Percentiles rank a stretch among this genome's conserved stretches.
Evolutionary conservation across 176 grass and related monocot genomes (phyloP).

Genomic region (Pontederia paniculata): DNA sequence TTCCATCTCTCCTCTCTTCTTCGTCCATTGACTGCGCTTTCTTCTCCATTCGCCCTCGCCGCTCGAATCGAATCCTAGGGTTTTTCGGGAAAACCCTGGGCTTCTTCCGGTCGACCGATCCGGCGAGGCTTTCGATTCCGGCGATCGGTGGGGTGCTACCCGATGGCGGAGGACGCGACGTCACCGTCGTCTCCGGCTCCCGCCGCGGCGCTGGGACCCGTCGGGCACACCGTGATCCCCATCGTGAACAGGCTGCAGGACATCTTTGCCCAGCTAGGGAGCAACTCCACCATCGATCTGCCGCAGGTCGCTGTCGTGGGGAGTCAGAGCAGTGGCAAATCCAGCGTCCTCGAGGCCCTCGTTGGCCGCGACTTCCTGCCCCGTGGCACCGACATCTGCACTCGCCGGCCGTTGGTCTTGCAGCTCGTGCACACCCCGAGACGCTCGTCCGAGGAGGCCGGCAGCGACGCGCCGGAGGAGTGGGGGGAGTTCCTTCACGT

Average conservation of each 20-base stretch:
- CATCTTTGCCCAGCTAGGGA: slow-evolving; percentile 85
- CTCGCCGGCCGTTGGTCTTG: slow-evolving; percentile 78
- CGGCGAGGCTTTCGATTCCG: background rate
- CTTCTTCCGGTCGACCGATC: background rate
- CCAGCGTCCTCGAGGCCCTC: slow-evolving; percentile 90
- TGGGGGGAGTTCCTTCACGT: slow-evolving; percentile 98
- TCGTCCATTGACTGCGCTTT: background rate
- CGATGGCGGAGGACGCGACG: slow-evolving; percentile 16
- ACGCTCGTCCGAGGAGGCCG: slow-evolving; percentile 18
- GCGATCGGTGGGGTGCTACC: background rate
- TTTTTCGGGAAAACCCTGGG: background rate
- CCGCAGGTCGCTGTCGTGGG: slow-evolving; percentile 91
- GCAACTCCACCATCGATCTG: slow-evolving; percentile 72
- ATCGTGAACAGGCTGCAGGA: slow-evolving; percentile 98
- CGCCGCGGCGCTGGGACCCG: slow-evolving; percentile 33
- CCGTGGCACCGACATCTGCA: slow-evolving; percentile 89
- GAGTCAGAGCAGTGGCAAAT: slow-evolving; percentile 98
- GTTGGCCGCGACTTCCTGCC: slow-evolving; percentile 91
- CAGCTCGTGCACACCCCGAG: slow-evolving; percentile 68
- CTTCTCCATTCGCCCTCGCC: background rate
- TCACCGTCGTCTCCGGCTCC: slow-evolving; percentile 16
- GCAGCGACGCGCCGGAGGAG: slow-evolving; percentile 48
- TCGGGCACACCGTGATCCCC: slow-evolving; percentile 85
- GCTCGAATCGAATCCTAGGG: background rate
- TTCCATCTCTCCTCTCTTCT: too few relatives aligned